Percentiles rank a stretch among this genome's conserved stretches.
These are phyloP conservation scores for Dendryphion nanum DNA, from an alignment of 2,329 filamentous ascomycete genomes.

Conservation along the genomic window DNA sequence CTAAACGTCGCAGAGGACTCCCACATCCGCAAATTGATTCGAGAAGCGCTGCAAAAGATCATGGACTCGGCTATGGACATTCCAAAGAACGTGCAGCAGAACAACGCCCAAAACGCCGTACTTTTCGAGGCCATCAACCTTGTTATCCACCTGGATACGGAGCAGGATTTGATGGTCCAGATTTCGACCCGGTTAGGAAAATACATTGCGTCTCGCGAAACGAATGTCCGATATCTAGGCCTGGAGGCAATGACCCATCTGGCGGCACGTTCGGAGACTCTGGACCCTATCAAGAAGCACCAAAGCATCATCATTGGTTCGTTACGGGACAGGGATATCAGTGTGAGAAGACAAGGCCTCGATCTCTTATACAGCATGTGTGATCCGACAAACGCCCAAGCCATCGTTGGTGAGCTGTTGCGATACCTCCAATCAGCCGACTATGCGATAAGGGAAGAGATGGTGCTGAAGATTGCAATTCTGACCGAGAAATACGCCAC, in stretches of 20 bases:
- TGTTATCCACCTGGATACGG: constrained; percentile 95
- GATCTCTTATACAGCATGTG: constrained; percentile 99
- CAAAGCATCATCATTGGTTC: constrained; percentile 95
- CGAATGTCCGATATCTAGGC: constrained; percentile 93
- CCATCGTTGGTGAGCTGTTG: constrained; percentile 89
- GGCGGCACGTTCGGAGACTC: constrained; percentile 85
- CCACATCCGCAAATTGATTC: constrained; percentile 86
- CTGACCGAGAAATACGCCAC: constrained; percentile 98
- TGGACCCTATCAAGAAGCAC: constrained; percentile 97
- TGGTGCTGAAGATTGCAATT: constrained; percentile 98
- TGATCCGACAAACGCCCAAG: constrained; percentile 87
- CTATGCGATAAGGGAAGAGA: constrained; percentile 96
- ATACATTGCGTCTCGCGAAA: constrained; percentile 95
- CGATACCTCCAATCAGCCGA: constrained; percentile 95
- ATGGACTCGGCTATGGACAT: constrained; percentile 88
- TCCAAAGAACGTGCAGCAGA: constrained; percentile 98
- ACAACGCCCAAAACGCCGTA: constrained; percentile 97
- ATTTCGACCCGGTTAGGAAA: constrained; percentile 88
- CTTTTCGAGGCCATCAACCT: constrained; percentile 98
- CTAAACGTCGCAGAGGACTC: constrained; percentile 69
- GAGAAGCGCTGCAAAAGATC: constrained; percentile 87
- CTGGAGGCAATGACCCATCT: constrained; percentile 98
- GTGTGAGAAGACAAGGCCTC: constrained; percentile 89
- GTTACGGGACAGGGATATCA: constrained; percentile 92
- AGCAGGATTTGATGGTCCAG: constrained; percentile 92